Base-by-base conservation (phyloP, 1,284 basidiomycete genomes). In the Sphagnurus paluster region DNA sequence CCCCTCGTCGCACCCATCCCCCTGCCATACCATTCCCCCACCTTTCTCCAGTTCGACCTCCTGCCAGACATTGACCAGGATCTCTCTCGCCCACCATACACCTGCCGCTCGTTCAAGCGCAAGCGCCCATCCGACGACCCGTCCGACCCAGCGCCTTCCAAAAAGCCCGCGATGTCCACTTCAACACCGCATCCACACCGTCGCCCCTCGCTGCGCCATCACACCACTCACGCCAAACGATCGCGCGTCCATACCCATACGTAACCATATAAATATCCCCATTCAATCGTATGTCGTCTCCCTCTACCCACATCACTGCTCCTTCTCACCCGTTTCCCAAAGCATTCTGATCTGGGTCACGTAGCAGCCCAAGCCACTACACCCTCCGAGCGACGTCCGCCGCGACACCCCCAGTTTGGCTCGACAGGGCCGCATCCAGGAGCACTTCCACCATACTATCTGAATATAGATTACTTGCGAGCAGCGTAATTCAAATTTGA, bases 81-180 rank as follows among this genome's bases (percentile, higher is more conserved):
- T 57, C 75, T 85, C 38, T 85, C 83, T 0, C 77, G 79, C 54
- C 80, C 83, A 4, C 82, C 83, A 0, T 84, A 85, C 66, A 79
- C 74, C 5, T 68, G 68, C 39, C 72, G 72, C 25, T 40, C 74
- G 13, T 62, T 67, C 13, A 84, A 84, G 59, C 78, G 82, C 44
- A 83, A 80, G 53, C 80, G 77, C 42, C 58, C 62, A 29, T 50
- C 49, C 36, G 36, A 59, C 39, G 55, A 58, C 40, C 32, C 52
- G 46, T 39, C 47, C 44, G 46, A 46, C 7, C 43, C 36, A 21
- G 24, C 34, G 16, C 25, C 24, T 7, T 36, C 42, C 20, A 56
- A 52, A 44, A 56, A 42, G 34, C 53, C 43, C 35, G 20, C 35
- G 8, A n/a, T 50, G 14, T 33, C 39, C 35, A 39, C 34, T 20